phyloP scores from a whole-genome alignment of 2,329 filamentous ascomycete species.

The Onygena corvina region DNA sequence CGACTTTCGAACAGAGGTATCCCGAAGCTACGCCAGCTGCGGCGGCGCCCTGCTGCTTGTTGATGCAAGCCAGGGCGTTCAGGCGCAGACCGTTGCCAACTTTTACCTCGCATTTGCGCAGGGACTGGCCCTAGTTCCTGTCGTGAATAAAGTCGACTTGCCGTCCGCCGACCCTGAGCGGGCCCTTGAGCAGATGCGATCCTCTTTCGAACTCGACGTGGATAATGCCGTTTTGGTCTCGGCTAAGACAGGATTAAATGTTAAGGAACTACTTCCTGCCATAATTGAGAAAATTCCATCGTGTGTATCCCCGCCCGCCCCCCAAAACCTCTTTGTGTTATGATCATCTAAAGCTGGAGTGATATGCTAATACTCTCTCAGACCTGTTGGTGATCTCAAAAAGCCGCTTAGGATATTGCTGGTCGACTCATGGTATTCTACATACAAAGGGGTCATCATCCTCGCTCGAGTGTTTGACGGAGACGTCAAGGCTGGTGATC shows the following conservation, averaged over 20 bases:
- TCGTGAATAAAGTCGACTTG: conserved; percentile 95
- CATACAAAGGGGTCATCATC: conserved; percentile 84
- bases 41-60: conserved; percentile 85
- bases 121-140: conserved; percentile 71
- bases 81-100: conserved; percentile 96
- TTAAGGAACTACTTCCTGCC: conserved; percentile 66
- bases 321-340: background rate
- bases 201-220: conserved; percentile 76
- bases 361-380: conserved; percentile 22
- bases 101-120: conserved; percentile 96
- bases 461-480: conserved; percentile 89
- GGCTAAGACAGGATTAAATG: conserved; percentile 86
- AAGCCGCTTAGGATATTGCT: conserved; percentile 73
- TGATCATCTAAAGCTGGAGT: background rate
- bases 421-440: conserved; percentile 97
- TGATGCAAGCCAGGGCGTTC: conserved; percentile 90
- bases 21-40: conserved; percentile 88
- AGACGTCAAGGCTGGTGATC: conserved; percentile 66
- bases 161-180: conserved; percentile 76
- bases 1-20: conserved; percentile 93
- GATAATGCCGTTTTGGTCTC: conserved; percentile 66
- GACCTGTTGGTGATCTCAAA: conserved; percentile 57
- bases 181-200: conserved; percentile 73
- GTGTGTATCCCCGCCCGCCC: conserved; percentile 23
- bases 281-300: conserved; percentile 77